These are phyloP conservation scores for Hypoxylon sp. DNA, from an alignment of 2,329 filamentous ascomycete species.

Conservation along the genomic window DNA sequence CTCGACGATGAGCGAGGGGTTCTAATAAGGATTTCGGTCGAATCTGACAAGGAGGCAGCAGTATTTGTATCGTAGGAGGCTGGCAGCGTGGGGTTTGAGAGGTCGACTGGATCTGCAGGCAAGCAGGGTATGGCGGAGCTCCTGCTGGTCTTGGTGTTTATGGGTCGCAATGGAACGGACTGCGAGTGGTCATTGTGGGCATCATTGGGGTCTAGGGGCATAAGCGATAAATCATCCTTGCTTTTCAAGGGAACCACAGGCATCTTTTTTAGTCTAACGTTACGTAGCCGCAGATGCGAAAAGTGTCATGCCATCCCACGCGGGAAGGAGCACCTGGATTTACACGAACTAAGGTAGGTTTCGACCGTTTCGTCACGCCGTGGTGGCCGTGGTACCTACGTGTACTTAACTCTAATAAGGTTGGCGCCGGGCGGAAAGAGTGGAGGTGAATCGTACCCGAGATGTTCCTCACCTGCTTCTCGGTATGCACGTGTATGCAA, in stretches of 20 bases:
- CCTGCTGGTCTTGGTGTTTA: conserved; percentile 38
- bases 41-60: conserved; percentile 24
- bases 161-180: conserved; percentile 47
- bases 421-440: conserved; percentile 25
- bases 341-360: conserved; percentile 1
- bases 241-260: conserved; percentile 22
- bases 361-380: conserved; percentile 2
- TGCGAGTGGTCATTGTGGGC: conserved; percentile 41
- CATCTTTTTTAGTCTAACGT: conserved; percentile 28
- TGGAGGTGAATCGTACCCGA: conserved; percentile 22
- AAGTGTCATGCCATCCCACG: conserved; percentile 29
- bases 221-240: conserved; percentile 39
- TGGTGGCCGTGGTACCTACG: conserved; percentile 18
- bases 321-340: conserved; percentile 28
- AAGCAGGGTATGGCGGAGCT: conserved; percentile 40
- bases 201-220: conserved; percentile 32
- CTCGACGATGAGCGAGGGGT: conserved; percentile 36
- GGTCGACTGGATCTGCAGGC: conserved; percentile 17
- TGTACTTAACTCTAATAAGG: conserved; percentile 24
- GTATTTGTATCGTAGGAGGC: conserved; percentile 40
- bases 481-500: conserved; percentile 27
- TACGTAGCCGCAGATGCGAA: conserved; percentile 34
- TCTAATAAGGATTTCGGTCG: conserved; percentile 27
- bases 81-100: conserved; percentile 42
- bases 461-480: not conserved